Evolutionary conservation across 1,139 yeast genomes (phyloP).

Genomic region (Zygotorulaspora mrakii): DNA sequence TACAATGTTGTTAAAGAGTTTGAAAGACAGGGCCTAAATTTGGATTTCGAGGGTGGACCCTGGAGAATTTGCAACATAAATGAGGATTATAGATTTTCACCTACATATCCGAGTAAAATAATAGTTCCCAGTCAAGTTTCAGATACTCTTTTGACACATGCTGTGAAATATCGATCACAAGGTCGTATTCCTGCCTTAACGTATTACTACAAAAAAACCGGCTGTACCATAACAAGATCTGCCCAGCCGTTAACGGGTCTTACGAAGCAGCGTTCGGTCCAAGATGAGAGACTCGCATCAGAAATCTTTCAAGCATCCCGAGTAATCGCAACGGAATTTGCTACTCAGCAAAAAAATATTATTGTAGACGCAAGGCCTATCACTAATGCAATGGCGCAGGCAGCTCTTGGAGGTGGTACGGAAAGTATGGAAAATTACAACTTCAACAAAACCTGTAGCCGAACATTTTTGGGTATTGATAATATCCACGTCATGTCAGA

Average conservation of each 20-base stretch:
- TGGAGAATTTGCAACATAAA: constrained; percentile 78
- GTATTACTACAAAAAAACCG: constrained; percentile 67
- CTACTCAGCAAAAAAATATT: constrained; percentile 48
- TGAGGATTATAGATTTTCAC: constrained; percentile 60
- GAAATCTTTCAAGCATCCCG: constrained; percentile 55
- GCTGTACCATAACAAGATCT: constrained; percentile 80
- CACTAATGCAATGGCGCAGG: constrained; percentile 94
- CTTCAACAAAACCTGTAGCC: constrained; percentile 43
- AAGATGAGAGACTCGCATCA: constrained; percentile 76
- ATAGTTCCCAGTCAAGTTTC: constrained; percentile 74
- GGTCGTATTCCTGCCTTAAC: constrained; percentile 78
- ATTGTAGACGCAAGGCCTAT: constrained; percentile 90
- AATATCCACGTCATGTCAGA: constrained; percentile 95
- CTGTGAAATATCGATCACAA: constrained; percentile 82
- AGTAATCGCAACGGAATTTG: neutral
- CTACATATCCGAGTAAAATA: constrained; percentile 66
- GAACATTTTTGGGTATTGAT: constrained; percentile 84
- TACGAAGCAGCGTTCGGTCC: constrained; percentile 82
- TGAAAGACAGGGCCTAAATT: constrained; percentile 54
- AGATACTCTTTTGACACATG: constrained; percentile 77
- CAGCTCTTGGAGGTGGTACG: constrained; percentile 95
- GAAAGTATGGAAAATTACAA: constrained; percentile 86
- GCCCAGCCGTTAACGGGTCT: constrained; percentile 92
- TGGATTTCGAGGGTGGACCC: constrained; percentile 26
- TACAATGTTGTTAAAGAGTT: constrained; percentile 66